These are phyloP conservation scores for Beta corolliflora DNA, from an alignment of 179 eudicot genomes.

Conservation along the genomic window DNA sequence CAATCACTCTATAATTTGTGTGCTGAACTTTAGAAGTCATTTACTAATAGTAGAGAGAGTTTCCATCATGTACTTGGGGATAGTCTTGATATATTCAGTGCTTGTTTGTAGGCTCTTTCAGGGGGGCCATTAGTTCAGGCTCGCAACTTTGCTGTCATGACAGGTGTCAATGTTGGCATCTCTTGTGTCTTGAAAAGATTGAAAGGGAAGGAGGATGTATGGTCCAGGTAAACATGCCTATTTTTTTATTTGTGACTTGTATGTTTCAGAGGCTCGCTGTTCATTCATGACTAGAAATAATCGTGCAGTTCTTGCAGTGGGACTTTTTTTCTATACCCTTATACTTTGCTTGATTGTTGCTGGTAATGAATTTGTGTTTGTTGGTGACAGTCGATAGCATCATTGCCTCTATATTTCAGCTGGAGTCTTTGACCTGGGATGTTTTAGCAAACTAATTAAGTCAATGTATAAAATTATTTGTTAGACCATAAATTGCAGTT, in stretches of 20 bases:
- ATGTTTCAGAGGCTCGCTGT: neutral
- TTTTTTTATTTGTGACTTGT: neutral
- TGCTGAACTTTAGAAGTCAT: neutral
- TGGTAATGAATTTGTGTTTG: neutral
- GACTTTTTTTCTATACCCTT: neutral
- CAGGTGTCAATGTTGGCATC: constrained; percentile 86
- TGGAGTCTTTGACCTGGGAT: constrained; percentile 8
- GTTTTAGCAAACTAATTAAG: neutral
- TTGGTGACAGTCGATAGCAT: neutral
- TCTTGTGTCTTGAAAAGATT: constrained; percentile 73
- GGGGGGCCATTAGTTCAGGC: constrained; percentile 92
- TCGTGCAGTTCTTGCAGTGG: neutral
- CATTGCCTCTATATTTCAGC: neutral
- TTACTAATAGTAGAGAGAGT: neutral
- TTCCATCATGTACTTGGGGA: neutral
- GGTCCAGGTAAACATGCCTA: constrained; percentile 53
- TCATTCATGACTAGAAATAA: neutral
- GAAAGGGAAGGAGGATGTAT: constrained; percentile 87
- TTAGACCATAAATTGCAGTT: neutral
- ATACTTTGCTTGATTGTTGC: constrained; percentile 15
- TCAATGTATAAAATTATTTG: neutral
- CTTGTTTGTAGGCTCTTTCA: constrained; percentile 67
- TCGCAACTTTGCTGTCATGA: constrained; percentile 96
- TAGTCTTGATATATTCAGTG: constrained; percentile 1
- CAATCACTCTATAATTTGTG: neutral